Conservation (phyloP, 139 green algal species). For the Closterium sp. region DNA sequence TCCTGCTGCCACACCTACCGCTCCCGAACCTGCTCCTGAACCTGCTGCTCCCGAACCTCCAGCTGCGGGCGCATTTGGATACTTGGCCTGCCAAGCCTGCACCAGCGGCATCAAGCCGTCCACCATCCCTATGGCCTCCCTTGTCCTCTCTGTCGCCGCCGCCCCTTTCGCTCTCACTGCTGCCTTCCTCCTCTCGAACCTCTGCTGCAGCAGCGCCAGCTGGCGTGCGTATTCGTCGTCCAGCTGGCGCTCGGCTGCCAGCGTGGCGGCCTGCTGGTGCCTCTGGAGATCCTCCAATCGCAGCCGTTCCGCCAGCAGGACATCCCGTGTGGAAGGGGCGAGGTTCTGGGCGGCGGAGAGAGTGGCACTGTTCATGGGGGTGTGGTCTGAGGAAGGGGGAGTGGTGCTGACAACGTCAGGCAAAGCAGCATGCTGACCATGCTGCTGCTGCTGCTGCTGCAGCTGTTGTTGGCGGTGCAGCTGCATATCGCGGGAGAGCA, state of each 20-base stretch:
- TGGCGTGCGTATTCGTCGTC: background rate
- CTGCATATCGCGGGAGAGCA: background rate
- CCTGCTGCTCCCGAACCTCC: background rate
- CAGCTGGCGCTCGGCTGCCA: background rate
- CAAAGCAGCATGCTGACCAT: background rate
- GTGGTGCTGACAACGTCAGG: background rate
- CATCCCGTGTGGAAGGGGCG: background rate
- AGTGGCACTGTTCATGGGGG: background rate
- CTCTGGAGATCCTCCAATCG: background rate
- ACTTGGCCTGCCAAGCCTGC: background rate
- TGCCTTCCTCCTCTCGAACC: background rate
- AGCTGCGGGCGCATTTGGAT: background rate
- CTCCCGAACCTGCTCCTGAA: background rate
- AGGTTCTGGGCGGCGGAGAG: background rate
- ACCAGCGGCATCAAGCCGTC: background rate
- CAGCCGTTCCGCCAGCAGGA: background rate
- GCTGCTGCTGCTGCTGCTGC: no score
- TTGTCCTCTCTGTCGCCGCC: background rate
- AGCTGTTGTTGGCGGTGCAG: no score
- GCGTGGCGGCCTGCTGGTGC: background rate
- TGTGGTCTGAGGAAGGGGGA: background rate
- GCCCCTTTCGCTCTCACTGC: background rate
- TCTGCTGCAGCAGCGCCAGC: background rate
- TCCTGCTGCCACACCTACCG: no score
- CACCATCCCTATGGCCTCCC: background rate